These are phyloP conservation scores for Sarocladium kiliense DNA, from an alignment of 2,329 filamentous ascomycete genomes.

Conservation along the genomic window DNA sequence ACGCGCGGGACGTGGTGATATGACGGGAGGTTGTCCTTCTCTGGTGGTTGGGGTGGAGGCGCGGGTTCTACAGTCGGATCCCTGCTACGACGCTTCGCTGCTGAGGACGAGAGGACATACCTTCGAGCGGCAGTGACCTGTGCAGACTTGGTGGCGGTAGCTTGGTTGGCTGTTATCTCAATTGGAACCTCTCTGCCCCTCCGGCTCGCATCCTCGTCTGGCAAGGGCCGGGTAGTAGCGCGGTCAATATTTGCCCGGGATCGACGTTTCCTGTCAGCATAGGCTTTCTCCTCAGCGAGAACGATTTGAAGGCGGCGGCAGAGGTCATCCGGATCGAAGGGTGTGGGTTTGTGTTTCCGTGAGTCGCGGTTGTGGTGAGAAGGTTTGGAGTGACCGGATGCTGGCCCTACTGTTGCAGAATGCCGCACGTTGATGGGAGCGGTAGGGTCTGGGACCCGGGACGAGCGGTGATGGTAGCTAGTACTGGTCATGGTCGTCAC, in stretches of 20 bases:
- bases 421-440: not conserved
- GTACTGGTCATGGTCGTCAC: slow-evolving; percentile 2
- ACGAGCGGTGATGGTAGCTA: not conserved
- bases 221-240: not conserved
- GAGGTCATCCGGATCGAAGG: slow-evolving; percentile 51
- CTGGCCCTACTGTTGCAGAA: slow-evolving; percentile 7
- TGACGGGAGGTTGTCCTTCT: slow-evolving; percentile 14
- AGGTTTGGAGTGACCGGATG: not conserved
- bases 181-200: slow-evolving; percentile 12
- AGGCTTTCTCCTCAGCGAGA: slow-evolving; percentile 42
- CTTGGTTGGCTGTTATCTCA: not conserved
- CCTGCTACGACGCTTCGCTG: not conserved
- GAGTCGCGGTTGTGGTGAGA: not conserved
- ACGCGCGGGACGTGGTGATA: slow-evolving; percentile 49
- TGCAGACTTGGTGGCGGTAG: slow-evolving; percentile 8
- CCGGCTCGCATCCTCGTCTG: slow-evolving; percentile 22
- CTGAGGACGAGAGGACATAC: not conserved
- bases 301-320: slow-evolving; percentile 46
- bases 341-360: slow-evolving; percentile 15
- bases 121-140: not conserved
- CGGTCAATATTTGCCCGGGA: slow-evolving; percentile 7
- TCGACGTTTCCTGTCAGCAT: slow-evolving; percentile 26
- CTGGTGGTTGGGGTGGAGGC: slow-evolving; percentile 6
- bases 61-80: not conserved
- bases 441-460: not conserved